Conservation (phyloP, 768 basidiomycete species). For the Porphyrellus cyaneotinctus region DNA sequence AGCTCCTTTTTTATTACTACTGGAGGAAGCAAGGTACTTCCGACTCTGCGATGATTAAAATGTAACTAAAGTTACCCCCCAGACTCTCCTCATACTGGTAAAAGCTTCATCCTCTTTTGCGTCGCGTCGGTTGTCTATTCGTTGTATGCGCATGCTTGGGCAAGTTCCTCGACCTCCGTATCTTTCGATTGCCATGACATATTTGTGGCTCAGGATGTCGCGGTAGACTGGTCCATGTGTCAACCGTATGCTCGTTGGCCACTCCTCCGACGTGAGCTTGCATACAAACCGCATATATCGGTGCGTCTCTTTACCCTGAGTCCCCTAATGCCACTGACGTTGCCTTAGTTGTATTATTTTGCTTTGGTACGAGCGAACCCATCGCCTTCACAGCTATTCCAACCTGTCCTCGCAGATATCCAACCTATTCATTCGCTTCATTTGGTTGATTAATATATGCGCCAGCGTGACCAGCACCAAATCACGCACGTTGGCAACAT, state of each 20-base stretch:
- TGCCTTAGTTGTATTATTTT: conserved; percentile 64
- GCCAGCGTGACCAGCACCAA: conserved; percentile 41
- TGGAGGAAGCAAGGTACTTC: conserved; percentile 68
- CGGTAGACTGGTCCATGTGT: conserved; percentile 91
- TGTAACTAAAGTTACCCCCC: neutral
- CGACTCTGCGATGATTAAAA: neutral
- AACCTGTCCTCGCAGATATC: conserved; percentile 45
- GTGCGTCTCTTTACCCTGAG: conserved; percentile 35
- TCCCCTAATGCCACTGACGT: neutral
- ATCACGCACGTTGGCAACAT: conserved; percentile 43
- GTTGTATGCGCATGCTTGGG: conserved; percentile 76
- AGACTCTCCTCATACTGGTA: conserved; percentile 37
- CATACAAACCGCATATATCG: conserved; percentile 61
- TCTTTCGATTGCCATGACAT: neutral
- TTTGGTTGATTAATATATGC: conserved; percentile 80
- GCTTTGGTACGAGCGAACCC: conserved; percentile 53
- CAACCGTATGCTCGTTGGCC: conserved; percentile 50
- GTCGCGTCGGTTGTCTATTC: conserved; percentile 61
- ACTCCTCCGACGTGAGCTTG: conserved; percentile 68
- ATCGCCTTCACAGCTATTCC: neutral
- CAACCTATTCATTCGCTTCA: conserved; percentile 74
- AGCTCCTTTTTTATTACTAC: conserved; percentile 63
- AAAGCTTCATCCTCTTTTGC: conserved; percentile 65
- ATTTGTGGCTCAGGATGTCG: conserved; percentile 55
- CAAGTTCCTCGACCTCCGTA: conserved; percentile 32